Evolutionary conservation across 2,329 filamentous ascomycete species (phyloP).

Genomic region (Talaromyces sp.): DNA sequence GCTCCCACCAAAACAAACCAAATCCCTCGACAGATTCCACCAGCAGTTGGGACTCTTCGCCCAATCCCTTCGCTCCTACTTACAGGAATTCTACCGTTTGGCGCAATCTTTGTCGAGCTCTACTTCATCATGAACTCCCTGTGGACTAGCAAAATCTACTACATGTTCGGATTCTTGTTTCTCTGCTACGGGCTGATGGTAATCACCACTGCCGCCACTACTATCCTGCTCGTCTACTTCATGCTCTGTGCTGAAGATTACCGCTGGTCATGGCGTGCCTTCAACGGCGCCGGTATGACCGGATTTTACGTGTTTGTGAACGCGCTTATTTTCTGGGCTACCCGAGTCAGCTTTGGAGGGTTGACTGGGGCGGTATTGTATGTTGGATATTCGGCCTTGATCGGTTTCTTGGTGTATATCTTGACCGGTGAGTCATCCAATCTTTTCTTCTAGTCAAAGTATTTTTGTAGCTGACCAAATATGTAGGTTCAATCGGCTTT

Average conservation of each 20-base stretch:
- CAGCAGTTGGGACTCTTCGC: slow-evolving; percentile 74
- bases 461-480: neutral
- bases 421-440: slow-evolving; percentile 70
- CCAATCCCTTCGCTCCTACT: slow-evolving; percentile 87
- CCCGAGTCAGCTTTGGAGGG: slow-evolving; percentile 79
- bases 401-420: slow-evolving; percentile 89
- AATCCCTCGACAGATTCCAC: slow-evolving; percentile 94
- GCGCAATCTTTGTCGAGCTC: slow-evolving; percentile 94
- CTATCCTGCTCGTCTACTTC: slow-evolving; percentile 93
- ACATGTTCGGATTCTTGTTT: slow-evolving; percentile 99
- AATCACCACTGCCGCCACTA: slow-evolving; percentile 87
- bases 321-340: slow-evolving; percentile 85
- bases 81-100: slow-evolving; percentile 89
- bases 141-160: slow-evolving; percentile 98
- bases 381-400: slow-evolving; percentile 83
- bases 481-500: slow-evolving; percentile 84
- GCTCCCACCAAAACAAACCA: slow-evolving; percentile 92
- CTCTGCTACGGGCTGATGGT: slow-evolving; percentile 97
- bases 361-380: slow-evolving; percentile 87
- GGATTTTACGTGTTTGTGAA: slow-evolving; percentile 90
- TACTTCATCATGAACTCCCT: slow-evolving; percentile 99
- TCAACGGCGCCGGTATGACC: slow-evolving; percentile 85
- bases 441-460: neutral
- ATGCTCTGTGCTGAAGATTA: slow-evolving; percentile 95
- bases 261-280: slow-evolving; percentile 97